Percentiles rank a stretch among this genome's conserved stretches.
These are phyloP conservation scores for Ustulina deusta DNA, from an alignment of 2,329 filamentous ascomycete species.

Conservation along the genomic window DNA sequence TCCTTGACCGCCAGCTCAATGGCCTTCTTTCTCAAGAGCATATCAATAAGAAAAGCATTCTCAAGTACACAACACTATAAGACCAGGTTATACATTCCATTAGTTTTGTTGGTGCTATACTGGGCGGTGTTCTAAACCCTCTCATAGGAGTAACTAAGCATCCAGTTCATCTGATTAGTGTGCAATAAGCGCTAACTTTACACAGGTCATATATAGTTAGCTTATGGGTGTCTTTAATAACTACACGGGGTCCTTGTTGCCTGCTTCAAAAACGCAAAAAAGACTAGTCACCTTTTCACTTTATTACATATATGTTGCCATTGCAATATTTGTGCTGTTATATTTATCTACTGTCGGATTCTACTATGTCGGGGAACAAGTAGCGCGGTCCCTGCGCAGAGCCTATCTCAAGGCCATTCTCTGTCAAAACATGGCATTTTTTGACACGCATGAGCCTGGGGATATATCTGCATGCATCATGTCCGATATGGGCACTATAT, in stretches of 20 bases:
- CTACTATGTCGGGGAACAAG: conserved; percentile 42
- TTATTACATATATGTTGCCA: conserved; percentile 43
- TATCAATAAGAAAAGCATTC: neutral
- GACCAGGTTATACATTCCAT: neutral
- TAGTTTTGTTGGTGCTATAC: neutral
- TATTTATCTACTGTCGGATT: conserved; percentile 43
- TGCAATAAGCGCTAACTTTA: neutral
- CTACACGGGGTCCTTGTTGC: neutral
- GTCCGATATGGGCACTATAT: conserved; percentile 67
- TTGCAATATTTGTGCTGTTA: conserved; percentile 38
- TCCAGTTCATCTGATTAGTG: neutral
- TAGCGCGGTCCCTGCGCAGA: conserved; percentile 36
- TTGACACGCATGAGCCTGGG: conserved; percentile 44
- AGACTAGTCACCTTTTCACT: neutral
- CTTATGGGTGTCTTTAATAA: conserved; percentile 5
- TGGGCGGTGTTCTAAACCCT: neutral
- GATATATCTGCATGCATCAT: conserved; percentile 41
- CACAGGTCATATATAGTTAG: conserved; percentile 17
- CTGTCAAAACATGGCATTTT: conserved; percentile 48
- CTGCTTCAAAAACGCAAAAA: neutral
- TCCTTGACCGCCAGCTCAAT: neutral
- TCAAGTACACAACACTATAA: neutral
- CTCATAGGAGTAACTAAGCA: neutral
- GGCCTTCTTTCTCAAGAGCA: neutral
- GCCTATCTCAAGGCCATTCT: conserved; percentile 43